Evolutionary conservation across 352 stramenopile genomes (phyloP).

Genomic region (Globisporangium recalcitrans): DNA sequence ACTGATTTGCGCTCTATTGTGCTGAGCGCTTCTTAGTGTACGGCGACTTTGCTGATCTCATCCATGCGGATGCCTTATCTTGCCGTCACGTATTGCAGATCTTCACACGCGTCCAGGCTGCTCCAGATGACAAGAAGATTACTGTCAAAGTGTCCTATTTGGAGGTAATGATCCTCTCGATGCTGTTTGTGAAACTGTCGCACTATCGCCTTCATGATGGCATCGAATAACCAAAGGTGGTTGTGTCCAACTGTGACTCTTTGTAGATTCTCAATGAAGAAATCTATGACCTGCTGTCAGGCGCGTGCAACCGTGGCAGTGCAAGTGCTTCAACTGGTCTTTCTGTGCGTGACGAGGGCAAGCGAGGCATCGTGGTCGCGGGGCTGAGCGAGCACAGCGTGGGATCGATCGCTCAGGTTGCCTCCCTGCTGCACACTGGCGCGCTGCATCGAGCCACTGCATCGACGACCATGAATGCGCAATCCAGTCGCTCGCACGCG

Average conservation of each 20-base stretch:
- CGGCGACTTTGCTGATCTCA: too few relatives aligned
- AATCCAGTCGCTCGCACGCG: conserved; percentile 83
- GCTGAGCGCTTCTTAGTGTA: too few relatives aligned
- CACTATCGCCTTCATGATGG: neutral
- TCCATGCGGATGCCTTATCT: too few relatives aligned
- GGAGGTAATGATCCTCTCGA: conserved; percentile 30
- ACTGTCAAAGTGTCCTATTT: conserved; percentile 68
- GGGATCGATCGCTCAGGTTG: conserved; percentile 35
- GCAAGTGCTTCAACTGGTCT: conserved; percentile 23
- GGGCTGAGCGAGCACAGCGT: conserved; percentile 82
- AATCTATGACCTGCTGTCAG: conserved; percentile 90
- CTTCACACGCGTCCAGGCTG: conserved; percentile 33
- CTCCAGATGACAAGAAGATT: conserved; percentile 28
- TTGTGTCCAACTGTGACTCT: neutral
- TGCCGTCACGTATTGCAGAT: too few relatives aligned
- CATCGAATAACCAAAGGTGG: neutral
- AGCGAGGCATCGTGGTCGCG: conserved; percentile 86
- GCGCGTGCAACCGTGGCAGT: neutral
- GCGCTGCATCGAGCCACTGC: conserved; percentile 50
- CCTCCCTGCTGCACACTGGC: conserved; percentile 40
- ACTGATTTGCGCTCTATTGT: too few relatives aligned
- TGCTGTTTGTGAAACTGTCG: neutral
- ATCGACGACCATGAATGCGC: conserved; percentile 67
- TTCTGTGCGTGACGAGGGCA: conserved; percentile 84
- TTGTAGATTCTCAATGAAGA: conserved; percentile 96